Percentiles rank a stretch among this genome's conserved stretches.
phyloP scores from a whole-genome alignment of 768 basidiomycete species.

The Sarcomyxa edulis region DNA sequence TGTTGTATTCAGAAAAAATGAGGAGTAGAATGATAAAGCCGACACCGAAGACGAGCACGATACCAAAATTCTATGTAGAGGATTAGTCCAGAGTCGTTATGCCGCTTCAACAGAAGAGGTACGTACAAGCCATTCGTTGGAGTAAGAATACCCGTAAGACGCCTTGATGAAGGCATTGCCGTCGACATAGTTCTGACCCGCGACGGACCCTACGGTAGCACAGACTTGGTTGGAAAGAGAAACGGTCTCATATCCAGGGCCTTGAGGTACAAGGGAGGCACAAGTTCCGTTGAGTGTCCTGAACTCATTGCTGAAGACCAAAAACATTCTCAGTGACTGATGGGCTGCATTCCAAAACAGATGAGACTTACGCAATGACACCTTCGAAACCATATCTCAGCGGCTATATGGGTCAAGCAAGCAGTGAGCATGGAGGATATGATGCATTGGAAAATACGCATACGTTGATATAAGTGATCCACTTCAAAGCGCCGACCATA shows the following conservation, averaged over 20 bases:
- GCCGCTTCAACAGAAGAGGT: neutral
- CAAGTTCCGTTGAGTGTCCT: conserved; percentile 40
- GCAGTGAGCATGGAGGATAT: conserved; percentile 9
- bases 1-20: conserved; percentile 52
- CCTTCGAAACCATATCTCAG: conserved; percentile 53
- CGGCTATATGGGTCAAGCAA: conserved; percentile 30
- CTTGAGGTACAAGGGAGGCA: conserved; percentile 35
- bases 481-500: conserved; percentile 49
- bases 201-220: conserved; percentile 41
- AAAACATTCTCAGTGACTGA: no score
- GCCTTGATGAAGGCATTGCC: conserved; percentile 36
- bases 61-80: conserved; percentile 63
- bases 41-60: conserved; percentile 57
- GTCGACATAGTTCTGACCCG: conserved; percentile 42
- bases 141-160: conserved; percentile 30
- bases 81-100: conserved; percentile 15
- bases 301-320: conserved; percentile 67
- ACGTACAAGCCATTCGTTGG: conserved; percentile 11
- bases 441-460: conserved; percentile 7
- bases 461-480: conserved; percentile 49
- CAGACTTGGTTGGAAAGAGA: conserved; percentile 50
- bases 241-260: conserved; percentile 36
- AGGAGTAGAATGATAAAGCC: conserved; percentile 52
- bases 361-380: no score
- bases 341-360: no score